phyloP scores from a whole-genome alignment of 2,329 filamentous ascomycete genomes.

The Penicillium verrucosum region DNA sequence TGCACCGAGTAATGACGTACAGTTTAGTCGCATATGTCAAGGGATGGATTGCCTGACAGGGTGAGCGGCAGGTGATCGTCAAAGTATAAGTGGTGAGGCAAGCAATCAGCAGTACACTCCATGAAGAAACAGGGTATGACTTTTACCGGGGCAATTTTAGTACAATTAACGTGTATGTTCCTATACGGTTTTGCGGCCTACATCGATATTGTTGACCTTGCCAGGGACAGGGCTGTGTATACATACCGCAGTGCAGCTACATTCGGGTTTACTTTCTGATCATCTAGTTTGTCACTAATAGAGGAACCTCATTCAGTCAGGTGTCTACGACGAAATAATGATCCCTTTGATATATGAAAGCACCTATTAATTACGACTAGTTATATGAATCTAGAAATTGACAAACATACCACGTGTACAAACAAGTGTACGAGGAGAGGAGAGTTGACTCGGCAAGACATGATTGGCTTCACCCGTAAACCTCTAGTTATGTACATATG shows the following conservation, averaged over 20 bases:
- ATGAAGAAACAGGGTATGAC: constrained; percentile 5
- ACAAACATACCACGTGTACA: not conserved
- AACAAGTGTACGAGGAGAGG: not conserved
- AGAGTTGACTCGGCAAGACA: not conserved
- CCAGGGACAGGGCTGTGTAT: too few relatives aligned
- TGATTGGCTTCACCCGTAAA: not conserved
- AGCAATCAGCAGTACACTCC: not conserved
- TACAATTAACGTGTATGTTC: not conserved
- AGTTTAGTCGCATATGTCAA: not conserved
- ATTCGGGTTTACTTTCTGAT: not conserved
- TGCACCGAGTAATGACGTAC: not conserved
- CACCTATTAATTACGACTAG: not conserved
- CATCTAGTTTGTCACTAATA: not conserved
- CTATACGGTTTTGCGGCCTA: not conserved
- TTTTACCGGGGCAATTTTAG: constrained; percentile 3
- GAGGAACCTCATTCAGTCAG: too few relatives aligned
- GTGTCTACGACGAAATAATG: not conserved
- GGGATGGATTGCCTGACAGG: not conserved
- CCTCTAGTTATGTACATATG: too few relatives aligned
- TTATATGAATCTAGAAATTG: not conserved
- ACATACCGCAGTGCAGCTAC: too few relatives aligned
- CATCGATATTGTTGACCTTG: too few relatives aligned
- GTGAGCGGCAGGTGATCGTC: constrained; percentile 8
- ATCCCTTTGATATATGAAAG: not conserved
- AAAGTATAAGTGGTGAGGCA: not conserved